Percentiles rank a stretch among this genome's conserved stretches.
Evolutionary conservation across 2,329 filamentous ascomycete species (phyloP).

Genomic region (Passalora sequoiae): DNA sequence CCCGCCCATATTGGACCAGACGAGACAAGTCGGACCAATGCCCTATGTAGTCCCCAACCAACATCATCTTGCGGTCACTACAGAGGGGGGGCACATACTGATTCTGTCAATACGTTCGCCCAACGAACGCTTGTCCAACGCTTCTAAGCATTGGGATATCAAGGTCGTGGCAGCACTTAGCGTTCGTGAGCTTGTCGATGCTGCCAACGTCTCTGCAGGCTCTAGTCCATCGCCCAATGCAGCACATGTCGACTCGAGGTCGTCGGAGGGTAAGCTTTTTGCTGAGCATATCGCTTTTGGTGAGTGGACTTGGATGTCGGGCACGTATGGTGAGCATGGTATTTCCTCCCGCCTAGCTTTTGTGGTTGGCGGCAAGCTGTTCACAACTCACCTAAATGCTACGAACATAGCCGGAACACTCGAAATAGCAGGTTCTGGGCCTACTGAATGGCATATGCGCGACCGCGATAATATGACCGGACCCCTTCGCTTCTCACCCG

Average conservation of each 20-base stretch:
- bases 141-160: conserved; percentile 16
- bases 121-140: conserved; percentile 25
- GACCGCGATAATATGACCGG: conserved; percentile 15
- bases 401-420: not conserved
- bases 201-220: not conserved
- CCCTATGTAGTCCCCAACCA: too few relatives aligned
- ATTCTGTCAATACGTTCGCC: conserved; percentile 38
- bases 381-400: conserved; percentile 1
- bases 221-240: not conserved
- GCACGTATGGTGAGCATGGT: not conserved
- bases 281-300: conserved; percentile 16
- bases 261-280: too few relatives aligned
- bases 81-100: conserved; percentile 40
- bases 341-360: conserved; percentile 15
- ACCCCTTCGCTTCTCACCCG: conserved; percentile 21
- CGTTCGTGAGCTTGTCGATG: not conserved
- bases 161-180: conserved; percentile 2
- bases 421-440: not conserved
- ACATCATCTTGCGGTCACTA: conserved; percentile 37
- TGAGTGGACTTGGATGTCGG: conserved; percentile 5
- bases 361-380: conserved; percentile 14
- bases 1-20: too few relatives aligned
- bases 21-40: too few relatives aligned
- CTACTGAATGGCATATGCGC: not conserved
- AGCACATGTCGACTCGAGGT: not conserved